Percentiles rank a stretch among this genome's conserved stretches.
Conservation (phyloP, 805 yeast species). For the Priceomyces fermenticarens region DNA sequence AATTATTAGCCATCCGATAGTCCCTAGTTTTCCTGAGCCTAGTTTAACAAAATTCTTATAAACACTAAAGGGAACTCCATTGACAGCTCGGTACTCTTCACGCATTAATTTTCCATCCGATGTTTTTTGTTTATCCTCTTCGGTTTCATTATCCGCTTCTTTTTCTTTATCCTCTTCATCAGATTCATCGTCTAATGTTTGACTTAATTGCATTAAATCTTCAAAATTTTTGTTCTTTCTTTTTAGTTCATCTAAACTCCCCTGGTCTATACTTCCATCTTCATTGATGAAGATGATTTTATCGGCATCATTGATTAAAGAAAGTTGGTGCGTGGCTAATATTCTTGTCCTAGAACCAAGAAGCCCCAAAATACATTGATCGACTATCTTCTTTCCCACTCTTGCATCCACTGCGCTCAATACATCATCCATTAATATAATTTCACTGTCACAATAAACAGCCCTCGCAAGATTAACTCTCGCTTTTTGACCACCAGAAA, state of each 20-base stretch:
- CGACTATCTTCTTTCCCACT: conserved; percentile 75
- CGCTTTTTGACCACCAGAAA: conserved; percentile 88
- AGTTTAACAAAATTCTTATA: conserved; percentile 11
- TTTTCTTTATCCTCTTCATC: conserved; percentile 10
- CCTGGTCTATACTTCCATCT: conserved; percentile 57
- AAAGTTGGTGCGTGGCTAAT: conserved; percentile 79
- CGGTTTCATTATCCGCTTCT: conserved; percentile 1
- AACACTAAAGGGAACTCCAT: conserved; percentile 9
- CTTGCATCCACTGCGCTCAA: conserved; percentile 82
- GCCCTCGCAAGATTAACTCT: conserved; percentile 75
- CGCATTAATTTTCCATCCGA: conserved; percentile 10
- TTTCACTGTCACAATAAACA: conserved; percentile 65
- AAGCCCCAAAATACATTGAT: conserved; percentile 60
- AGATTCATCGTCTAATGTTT: conserved; percentile 3
- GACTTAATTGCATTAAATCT: conserved; percentile 31
- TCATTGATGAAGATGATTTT: conserved; percentile 63
- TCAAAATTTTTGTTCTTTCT: conserved; percentile 28
- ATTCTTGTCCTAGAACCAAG: conserved; percentile 59
- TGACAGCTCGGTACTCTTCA: conserved; percentile 17
- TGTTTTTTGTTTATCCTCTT: neutral
- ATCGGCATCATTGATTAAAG: conserved; percentile 65
- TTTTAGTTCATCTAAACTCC: conserved; percentile 54
- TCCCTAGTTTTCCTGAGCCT: conserved; percentile 12
- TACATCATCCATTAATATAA: conserved; percentile 70
- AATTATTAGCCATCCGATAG: conserved; percentile 6